Evolutionary conservation across 1,139 yeast genomes (phyloP).

Genomic region (Entelexis sorbosivorans): DNA sequence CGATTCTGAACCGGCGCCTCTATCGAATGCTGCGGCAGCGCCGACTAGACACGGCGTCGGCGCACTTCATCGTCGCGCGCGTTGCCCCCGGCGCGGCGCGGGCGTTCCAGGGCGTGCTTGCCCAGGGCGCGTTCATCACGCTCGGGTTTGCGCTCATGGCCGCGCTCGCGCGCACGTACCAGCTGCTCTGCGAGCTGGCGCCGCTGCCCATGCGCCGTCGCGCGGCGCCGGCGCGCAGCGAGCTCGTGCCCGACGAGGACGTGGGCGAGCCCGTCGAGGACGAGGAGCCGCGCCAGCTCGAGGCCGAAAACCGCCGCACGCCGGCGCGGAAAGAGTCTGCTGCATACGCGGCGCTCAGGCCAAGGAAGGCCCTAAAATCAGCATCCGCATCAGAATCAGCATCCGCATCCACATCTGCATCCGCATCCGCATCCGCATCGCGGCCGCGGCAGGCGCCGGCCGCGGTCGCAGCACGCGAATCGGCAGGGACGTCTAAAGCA

Average conservation of each 20-base stretch:
- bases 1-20: conserved; percentile 45
- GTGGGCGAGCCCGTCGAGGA: conserved; percentile 1
- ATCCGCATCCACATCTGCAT: no score
- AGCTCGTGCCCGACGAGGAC: neutral
- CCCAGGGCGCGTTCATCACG: conserved; percentile 67
- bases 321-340: no score
- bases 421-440: no score
- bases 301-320: no score
- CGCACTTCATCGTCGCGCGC: conserved; percentile 34
- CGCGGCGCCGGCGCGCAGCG: neutral
- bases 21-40: conserved; percentile 14
- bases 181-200: conserved; percentile 28
- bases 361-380: no score
- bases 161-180: conserved; percentile 39
- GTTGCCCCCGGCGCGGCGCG: conserved; percentile 44
- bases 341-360: no score
- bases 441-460: no score
- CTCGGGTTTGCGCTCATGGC: conserved; percentile 66
- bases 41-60: conserved; percentile 23
- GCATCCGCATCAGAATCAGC: no score
- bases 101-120: conserved; percentile 55
- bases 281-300: neutral
- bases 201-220: neutral
- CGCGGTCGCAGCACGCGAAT: no score
- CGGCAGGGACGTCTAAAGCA: no score